Base-by-base conservation (phyloP, 2,329 filamentous ascomycete species). In the Madurella fahalii region DNA sequence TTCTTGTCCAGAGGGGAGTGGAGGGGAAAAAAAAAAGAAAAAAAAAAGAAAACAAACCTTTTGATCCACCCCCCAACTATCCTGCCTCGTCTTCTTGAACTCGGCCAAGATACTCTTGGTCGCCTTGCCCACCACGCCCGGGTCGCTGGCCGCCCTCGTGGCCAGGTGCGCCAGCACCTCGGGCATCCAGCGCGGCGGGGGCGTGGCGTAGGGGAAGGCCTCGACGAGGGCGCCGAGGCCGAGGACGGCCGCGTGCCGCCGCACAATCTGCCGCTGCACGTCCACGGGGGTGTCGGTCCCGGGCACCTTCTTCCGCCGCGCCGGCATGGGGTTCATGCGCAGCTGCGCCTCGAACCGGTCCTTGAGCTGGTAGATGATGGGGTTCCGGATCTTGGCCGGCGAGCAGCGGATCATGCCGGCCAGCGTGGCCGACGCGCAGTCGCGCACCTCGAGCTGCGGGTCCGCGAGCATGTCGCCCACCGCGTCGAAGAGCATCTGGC, bases 51-150 rank as follows among this genome's bases (percentile, higher is more conserved):
- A 53, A 72, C 83, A 72, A 75, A 96, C 94, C 87, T 96, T 97
- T 64, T 96, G 90, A 75, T 99, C 94, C 57, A 96, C 93, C 65
- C 87, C 87, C 94, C 94, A 99, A 63, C 93, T 99, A 77, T 99
- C 94, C 72, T 99, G 94, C 69, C 94, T 85, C 44, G 94, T 99
- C 82, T 99, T 99, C 77, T 99, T 99, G 79, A 99, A 99, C 67
- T 99, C 95, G 58, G 91, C 91, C 61, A 99, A 76, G 37, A 96
- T 92, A 16, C 81, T 82, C 80, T 99, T 99, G 11, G 95, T 95
- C 56, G 93, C 94, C 73, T 95, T 96, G 2, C 94, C 94, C 52
- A 99, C 92, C 55, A 95, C 86, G 0, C 94, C 94, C 0, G 90
- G 85, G 66, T 99, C 94, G 45, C 84, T 89, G 1, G 93, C 91